Conservation (phyloP, 169 alveolate species). For the Perkinsus olseni region DNA sequence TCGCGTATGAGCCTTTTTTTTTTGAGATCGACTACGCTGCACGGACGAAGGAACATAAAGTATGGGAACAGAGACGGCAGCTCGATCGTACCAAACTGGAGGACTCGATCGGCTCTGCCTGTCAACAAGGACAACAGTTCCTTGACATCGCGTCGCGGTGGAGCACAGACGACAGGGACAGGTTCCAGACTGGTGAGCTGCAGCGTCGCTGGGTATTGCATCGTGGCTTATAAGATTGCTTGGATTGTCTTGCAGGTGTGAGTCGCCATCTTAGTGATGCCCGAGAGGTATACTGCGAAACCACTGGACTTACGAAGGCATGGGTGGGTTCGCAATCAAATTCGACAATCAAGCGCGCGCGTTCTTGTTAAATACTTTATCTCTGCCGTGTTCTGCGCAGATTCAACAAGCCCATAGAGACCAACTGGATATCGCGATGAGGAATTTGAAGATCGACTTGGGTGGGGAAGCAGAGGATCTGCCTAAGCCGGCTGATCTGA, state of each 20-base stretch:
- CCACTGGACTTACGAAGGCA: background rate
- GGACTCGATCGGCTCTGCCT: background rate
- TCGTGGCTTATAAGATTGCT: too few species aligned
- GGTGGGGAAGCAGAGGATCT: too few species aligned
- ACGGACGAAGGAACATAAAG: background rate
- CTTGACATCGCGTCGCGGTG: background rate
- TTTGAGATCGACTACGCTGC: background rate
- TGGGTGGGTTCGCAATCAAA: background rate
- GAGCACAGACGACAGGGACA: background rate
- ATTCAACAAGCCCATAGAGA: background rate
- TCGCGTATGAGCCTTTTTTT: background rate
- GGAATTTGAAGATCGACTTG: background rate
- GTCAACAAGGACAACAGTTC: background rate
- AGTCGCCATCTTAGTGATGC: background rate
- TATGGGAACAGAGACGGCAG: background rate
- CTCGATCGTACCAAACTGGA: background rate
- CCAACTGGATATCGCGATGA: background rate
- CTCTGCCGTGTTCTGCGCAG: background rate
- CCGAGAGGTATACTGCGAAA: background rate
- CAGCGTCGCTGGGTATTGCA: too few species aligned
- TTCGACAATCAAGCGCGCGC: too few species aligned
- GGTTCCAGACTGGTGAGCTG: background rate
- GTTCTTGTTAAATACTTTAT: background rate
- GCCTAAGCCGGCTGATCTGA: too few species aligned
- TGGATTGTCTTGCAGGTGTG: background rate